Percentiles rank a stretch among this genome's conserved stretches.
Conservation (phyloP, 352 stramenopile genomes). For the Phytophthora nicotianae region DNA sequence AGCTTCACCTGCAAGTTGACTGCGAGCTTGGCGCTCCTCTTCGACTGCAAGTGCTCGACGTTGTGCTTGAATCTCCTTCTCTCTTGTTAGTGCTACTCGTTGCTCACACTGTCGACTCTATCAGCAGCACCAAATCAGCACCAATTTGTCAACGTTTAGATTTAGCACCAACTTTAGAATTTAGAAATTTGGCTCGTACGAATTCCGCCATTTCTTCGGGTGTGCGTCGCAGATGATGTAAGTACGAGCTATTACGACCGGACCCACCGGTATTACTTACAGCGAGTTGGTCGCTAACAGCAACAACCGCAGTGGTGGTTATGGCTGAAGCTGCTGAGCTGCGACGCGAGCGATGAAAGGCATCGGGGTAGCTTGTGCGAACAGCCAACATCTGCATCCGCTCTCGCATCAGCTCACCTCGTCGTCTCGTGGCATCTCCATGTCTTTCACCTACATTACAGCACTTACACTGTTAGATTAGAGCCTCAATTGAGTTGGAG, state of each 20-base stretch:
- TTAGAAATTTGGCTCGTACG: slow-evolving; percentile 23
- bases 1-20: slow-evolving; percentile 34
- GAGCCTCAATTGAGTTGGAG: background rate
- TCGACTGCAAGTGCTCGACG: slow-evolving; percentile 36
- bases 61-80: slow-evolving; percentile 38
- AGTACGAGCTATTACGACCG: slow-evolving; percentile 17
- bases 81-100: slow-evolving; percentile 44
- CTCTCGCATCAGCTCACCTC: slow-evolving; percentile 53
- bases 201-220: slow-evolving; percentile 37
- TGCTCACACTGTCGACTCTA: slow-evolving; percentile 62
- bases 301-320: slow-evolving; percentile 3
- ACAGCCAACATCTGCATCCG: slow-evolving; percentile 49
- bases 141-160: too few relatives aligned
- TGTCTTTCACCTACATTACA: slow-evolving; percentile 52
- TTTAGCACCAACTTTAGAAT: background rate
- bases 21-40: slow-evolving; percentile 39
- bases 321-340: slow-evolving; percentile 5
- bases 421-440: slow-evolving; percentile 53
- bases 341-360: slow-evolving; percentile 28
- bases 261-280: background rate
- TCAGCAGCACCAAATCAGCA: too few relatives aligned
- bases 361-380: slow-evolving; percentile 52
- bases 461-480: background rate
- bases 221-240: slow-evolving; percentile 16
- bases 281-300: slow-evolving; percentile 6